A percentile compares a stretch with the other conserved stretches of the same genome.
These are phyloP conservation scores for Colletotrichum spinosum DNA, from an alignment of 2,329 filamentous ascomycete genomes.

Conservation along the genomic window DNA sequence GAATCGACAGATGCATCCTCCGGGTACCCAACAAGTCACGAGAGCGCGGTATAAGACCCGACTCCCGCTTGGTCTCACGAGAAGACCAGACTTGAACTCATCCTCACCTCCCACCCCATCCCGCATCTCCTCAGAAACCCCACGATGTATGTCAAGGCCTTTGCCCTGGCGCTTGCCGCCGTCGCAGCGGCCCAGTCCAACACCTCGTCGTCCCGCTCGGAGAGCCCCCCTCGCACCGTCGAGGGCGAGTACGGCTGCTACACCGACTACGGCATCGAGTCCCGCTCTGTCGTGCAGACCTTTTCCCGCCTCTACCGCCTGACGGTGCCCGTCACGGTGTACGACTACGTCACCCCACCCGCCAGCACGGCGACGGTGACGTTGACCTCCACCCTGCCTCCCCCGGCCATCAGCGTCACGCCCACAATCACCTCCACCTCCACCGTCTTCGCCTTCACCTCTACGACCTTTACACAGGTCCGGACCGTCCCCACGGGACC, in stretches of 20 bases:
- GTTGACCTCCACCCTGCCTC: constrained; percentile 2
- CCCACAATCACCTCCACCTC: neutral
- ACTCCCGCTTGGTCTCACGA: neutral
- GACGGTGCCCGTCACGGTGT: constrained; percentile 26
- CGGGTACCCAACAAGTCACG: too few relatives aligned
- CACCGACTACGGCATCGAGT: constrained; percentile 18
- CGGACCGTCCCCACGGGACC: neutral
- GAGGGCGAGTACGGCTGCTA: constrained; percentile 30
- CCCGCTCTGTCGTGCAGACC: neutral
- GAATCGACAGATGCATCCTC: too few relatives aligned
- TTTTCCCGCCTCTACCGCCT: constrained; percentile 27
- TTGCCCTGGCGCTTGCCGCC: neutral
- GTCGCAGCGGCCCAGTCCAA: neutral
- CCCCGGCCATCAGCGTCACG: neutral
- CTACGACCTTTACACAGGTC: neutral
- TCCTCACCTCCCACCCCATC: neutral
- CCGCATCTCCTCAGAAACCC: neutral
- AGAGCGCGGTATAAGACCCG: too few relatives aligned
- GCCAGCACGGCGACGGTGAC: constrained; percentile 25
- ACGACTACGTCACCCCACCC: constrained; percentile 19
- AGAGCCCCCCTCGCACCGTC: constrained; percentile 5
- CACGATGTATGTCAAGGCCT: neutral
- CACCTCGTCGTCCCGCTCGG: too few relatives aligned
- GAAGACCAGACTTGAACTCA: neutral
- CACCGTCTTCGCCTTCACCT: neutral